phyloP scores from a whole-genome alignment of 129 eudicot genomes.

The Logfia minima region DNA sequence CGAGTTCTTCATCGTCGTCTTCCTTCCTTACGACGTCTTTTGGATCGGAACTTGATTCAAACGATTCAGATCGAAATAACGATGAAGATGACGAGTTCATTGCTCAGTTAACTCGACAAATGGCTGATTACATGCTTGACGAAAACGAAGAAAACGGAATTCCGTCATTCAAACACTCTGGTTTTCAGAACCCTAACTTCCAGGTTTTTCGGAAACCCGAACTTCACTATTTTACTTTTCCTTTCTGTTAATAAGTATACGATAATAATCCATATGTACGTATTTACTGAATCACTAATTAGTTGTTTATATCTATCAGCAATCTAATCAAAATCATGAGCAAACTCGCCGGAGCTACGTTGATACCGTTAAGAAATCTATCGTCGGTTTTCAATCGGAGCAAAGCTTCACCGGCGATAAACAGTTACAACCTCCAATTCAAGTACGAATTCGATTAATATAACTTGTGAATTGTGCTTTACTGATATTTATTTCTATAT shows the following conservation, averaged over 20 bases:
- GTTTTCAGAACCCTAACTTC: slow-evolving; percentile 29
- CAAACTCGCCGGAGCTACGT: slow-evolving; percentile 39
- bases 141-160: slow-evolving; percentile 44
- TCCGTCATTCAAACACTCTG: background rate
- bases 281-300: background rate
- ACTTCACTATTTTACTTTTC: background rate
- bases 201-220: slow-evolving; percentile 35
- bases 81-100: slow-evolving; percentile 58
- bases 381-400: slow-evolving; percentile 20
- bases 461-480: background rate
- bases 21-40: slow-evolving; percentile 47
- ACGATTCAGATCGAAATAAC: slow-evolving; percentile 47
- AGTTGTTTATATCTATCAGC: slow-evolving; percentile 14
- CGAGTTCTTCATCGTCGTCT: slow-evolving; percentile 53
- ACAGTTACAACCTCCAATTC: slow-evolving; percentile 31
- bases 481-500: background rate
- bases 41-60: slow-evolving; percentile 57
- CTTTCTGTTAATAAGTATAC: background rate
- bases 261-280: background rate
- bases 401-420: slow-evolving; percentile 14
- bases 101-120: slow-evolving; percentile 68
- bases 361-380: slow-evolving; percentile 38
- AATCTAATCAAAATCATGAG: slow-evolving; percentile 16
- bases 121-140: slow-evolving; percentile 78
- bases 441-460: slow-evolving; percentile 29